Base-by-base conservation (phyloP, 805 yeast species). In the Saccharomycopsis oosterbeekiorum region DNA sequence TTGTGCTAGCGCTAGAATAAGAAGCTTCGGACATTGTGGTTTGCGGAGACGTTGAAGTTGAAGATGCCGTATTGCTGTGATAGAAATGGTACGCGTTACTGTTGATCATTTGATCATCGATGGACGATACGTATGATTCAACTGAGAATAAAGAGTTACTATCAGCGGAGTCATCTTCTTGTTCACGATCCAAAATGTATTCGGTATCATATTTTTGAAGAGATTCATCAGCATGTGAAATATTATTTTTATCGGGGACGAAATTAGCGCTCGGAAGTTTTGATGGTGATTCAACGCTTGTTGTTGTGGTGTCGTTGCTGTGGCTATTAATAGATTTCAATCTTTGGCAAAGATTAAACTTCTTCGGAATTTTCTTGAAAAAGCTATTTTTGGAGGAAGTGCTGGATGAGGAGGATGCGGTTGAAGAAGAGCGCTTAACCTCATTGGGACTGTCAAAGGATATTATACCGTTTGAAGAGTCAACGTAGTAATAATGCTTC, bases 41-140 rank as follows among this genome's bases (percentile, higher is more conserved):
- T 12, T 14, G 43, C 15, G 39, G 43, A 29, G 51, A 43, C 5
- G 21, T n/a, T 6, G n/a, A 24, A 4, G 19, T 19, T 26, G 24
- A 19, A 26, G 24, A 19, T 10, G 15, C 55, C 11, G 58, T 47
- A 43, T n/a, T 56, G 24, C 50, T 40, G 21, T 56, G 40, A 37
- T 63, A 63, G 53, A 63, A 63, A 2, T 17, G n/a, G 56, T 60
- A 58, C 41, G 63, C 63, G 26, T 60, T 63, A 9, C 39, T 57
- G 47, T 60, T 60, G 1, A 62, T 40, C 9, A 58, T 21, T 6
- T 63, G 59, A 14, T 63, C 65, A 40, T 55, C 54, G 10, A 60
- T 57, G 12, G 65, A 60, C 1, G 63, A 60, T 12, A 63, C 65
- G 24, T 60, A 60, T 4, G 65, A 63, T 17, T 62, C 64, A 4